Base-by-base conservation (phyloP, 2,329 filamentous ascomycete species). In the Aureobasidium subglaciale region DNA sequence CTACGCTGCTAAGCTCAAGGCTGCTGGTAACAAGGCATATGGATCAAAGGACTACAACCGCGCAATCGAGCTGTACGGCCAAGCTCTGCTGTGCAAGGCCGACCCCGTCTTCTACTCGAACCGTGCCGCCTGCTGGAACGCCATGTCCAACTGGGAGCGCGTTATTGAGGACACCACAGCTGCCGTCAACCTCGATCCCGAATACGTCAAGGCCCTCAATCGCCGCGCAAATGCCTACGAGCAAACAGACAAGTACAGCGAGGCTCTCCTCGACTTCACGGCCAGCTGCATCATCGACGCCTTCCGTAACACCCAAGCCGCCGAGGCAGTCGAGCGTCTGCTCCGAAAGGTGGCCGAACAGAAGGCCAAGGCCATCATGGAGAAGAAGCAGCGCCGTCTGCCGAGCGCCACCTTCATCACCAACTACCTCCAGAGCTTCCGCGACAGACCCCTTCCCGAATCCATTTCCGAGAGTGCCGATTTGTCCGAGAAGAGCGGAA, bases 31-130 rank as follows among this genome's bases (percentile, higher is more conserved):
- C 80, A 95, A 93, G 75, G 90, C 93, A 7, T 99, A 96, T 67
- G 90, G 90, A 59, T 84, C 85, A 63, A 97, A 96, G 76, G 88
- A 95, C 67, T 96, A 96, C 75, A 86, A 90, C 73, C 85, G 83
- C 65, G 93, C 93, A 63, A 99, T 99, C 68, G 87, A 91, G 4
- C 84, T 99, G 32, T 99, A 99, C 75, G 88, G 88, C 63, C 89
- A 95, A 76, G 93, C 93, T 49, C 95, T 99, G 65, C 77, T 97
- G 50, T 97, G 93, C 86, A 95, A 93, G 76, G 87, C 91, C 57
- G 93, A 99, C 68, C 90, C 93, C 29, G 91, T 99, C 70, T 99
- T 93, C 80, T 99, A 95, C 81, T 97, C 93, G 61, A 99, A 99
- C 80, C 87, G 93, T 65, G 93, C 93, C 57, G 93, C 93, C 55